These are phyloP conservation scores for Sphagnum magellanicum DNA, from an alignment of 228 moss, liverwort and hornwort genomes.

Conservation along the genomic window DNA sequence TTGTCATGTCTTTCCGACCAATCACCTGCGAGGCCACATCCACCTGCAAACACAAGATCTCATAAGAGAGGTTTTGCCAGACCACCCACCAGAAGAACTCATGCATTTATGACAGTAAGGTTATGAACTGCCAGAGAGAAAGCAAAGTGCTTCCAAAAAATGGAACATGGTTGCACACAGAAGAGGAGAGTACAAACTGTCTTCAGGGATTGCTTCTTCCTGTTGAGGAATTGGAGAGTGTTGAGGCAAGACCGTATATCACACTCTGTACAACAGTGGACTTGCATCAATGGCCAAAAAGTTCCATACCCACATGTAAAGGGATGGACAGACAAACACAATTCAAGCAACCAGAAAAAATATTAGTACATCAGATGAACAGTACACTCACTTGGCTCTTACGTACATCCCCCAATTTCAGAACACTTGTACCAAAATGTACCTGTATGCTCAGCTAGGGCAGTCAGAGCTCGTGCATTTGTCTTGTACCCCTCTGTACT, in stretches of 20 bases:
- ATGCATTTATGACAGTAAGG: background rate
- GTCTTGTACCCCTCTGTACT: slow-evolving; percentile 68
- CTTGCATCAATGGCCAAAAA: too few species aligned
- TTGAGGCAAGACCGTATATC: slow-evolving; percentile 95
- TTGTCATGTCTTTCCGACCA: slow-evolving; percentile 91
- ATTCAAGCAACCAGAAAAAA: background rate
- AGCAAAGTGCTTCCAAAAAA: background rate
- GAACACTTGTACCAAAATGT: background rate
- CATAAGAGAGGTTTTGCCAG: background rate
- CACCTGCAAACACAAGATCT: slow-evolving; percentile 34
- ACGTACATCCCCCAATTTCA: background rate
- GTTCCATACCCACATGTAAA: background rate
- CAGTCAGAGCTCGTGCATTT: slow-evolving; percentile 68
- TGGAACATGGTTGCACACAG: background rate
- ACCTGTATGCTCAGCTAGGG: slow-evolving; percentile 92
- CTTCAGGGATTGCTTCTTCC: slow-evolving; percentile 67
- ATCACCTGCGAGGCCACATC: slow-evolving; percentile 70
- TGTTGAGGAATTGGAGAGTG: slow-evolving; percentile 84
- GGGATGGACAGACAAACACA: slow-evolving; percentile 8
- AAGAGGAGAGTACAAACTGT: slow-evolving; percentile 38
- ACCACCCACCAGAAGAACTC: background rate
- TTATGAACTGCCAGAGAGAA: background rate
- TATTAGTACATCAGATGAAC: background rate
- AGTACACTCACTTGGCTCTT: background rate
- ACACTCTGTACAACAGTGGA: slow-evolving; percentile 53